Percentiles rank a stretch among this genome's conserved stretches.
Evolutionary conservation across 2,329 filamentous ascomycete genomes (phyloP).

Genomic region (Lachnellula arida): DNA sequence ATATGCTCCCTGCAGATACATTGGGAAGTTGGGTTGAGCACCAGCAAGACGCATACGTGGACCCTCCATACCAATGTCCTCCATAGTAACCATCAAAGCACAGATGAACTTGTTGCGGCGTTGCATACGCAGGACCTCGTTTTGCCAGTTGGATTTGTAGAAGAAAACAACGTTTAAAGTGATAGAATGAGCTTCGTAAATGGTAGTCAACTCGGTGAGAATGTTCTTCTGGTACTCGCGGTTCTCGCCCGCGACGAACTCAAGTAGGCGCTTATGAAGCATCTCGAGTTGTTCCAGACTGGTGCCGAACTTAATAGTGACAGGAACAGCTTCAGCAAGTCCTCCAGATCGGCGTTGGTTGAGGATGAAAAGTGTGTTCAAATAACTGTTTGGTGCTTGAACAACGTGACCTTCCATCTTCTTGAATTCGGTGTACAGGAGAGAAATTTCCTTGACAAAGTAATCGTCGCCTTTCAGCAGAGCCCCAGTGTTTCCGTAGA

Average conservation of each 20-base stretch:
- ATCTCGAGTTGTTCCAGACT: slow-evolving; percentile 76
- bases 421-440: slow-evolving; percentile 96
- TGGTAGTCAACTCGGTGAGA: slow-evolving; percentile 74
- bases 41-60: slow-evolving; percentile 31
- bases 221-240: slow-evolving; percentile 85
- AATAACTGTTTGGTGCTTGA: slow-evolving; percentile 88
- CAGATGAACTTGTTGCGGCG: slow-evolving; percentile 93
- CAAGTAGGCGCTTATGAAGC: slow-evolving; percentile 73
- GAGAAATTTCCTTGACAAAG: slow-evolving; percentile 89
- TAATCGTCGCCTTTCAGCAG: slow-evolving; percentile 81
- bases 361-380: slow-evolving; percentile 90
- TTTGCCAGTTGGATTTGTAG: slow-evolving; percentile 96
- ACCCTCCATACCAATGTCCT: slow-evolving; percentile 32
- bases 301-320: slow-evolving; percentile 86
- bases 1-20: slow-evolving; percentile 28
- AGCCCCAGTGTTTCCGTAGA: slow-evolving; percentile 87
- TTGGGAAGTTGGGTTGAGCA: slow-evolving; percentile 26
- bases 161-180: slow-evolving; percentile 93
- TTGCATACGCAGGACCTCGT: slow-evolving; percentile 83
- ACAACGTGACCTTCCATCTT: slow-evolving; percentile 98
- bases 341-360: slow-evolving; percentile 89
- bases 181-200: slow-evolving; percentile 79
- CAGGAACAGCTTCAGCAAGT: slow-evolving; percentile 77
- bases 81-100: slow-evolving; percentile 80
- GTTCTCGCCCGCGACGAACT: slow-evolving; percentile 80